phyloP scores from a whole-genome alignment of 2,329 filamentous ascomycete species.

The Arthrobotrys iridis region DNA sequence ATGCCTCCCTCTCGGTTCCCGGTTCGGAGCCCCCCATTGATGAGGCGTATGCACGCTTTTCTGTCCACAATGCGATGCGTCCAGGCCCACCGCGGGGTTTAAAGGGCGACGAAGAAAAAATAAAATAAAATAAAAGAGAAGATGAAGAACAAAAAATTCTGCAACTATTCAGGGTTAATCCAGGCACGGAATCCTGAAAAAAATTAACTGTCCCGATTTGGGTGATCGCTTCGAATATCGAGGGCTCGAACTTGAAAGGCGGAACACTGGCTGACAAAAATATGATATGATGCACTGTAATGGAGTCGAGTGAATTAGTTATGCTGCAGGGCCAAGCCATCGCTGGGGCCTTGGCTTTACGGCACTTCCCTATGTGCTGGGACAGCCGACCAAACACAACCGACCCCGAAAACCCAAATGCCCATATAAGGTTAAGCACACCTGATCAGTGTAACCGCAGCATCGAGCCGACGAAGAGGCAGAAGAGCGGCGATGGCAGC shows the following conservation, averaged over 20 bases:
- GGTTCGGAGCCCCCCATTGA: slow-evolving; percentile 38
- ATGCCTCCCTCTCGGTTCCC: slow-evolving; percentile 32
- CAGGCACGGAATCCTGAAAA: background rate
- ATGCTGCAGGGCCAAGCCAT: slow-evolving; percentile 40
- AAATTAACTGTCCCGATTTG: slow-evolving; percentile 17
- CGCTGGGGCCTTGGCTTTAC: slow-evolving; percentile 41
- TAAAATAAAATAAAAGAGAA: too few species aligned
- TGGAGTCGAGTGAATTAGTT: slow-evolving; percentile 29
- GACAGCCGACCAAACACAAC: slow-evolving; percentile 26
- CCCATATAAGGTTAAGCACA: slow-evolving; percentile 48
- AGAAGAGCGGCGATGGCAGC: slow-evolving; percentile 33
- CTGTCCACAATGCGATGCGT: slow-evolving; percentile 2
- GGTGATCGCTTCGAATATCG: slow-evolving; percentile 23
- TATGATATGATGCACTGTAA: slow-evolving; percentile 28
- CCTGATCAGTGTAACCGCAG: slow-evolving; percentile 26
- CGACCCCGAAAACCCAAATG: background rate
- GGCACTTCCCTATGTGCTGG: slow-evolving; percentile 32
- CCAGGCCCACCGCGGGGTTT: background rate
- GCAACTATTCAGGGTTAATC: slow-evolving; percentile 13
- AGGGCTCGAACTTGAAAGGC: background rate
- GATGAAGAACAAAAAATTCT: slow-evolving; percentile 27
- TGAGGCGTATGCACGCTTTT: slow-evolving; percentile 10
- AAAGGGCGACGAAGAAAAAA: too few species aligned
- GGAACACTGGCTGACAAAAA: slow-evolving; percentile 17
- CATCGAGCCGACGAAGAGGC: slow-evolving; percentile 16